Conservation (phyloP, 257 asterid species). For the Eustoma russellianum region DNA sequence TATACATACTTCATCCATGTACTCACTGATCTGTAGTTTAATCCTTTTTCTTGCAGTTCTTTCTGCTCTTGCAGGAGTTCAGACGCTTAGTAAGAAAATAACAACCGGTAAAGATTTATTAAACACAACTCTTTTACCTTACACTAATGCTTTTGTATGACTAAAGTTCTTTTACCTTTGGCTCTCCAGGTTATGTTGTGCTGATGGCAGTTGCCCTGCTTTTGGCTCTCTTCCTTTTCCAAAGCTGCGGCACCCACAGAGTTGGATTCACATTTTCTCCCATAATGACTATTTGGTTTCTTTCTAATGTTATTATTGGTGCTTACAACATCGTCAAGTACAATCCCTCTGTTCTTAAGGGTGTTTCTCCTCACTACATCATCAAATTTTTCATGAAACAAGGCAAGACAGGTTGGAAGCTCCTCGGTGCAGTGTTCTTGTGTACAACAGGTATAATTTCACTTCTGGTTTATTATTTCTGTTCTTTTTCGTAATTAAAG, state of each 20-base stretch:
- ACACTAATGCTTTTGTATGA: neutral
- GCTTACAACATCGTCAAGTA: slow-evolving; percentile 15
- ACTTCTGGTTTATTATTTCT: neutral
- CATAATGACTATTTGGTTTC: slow-evolving; percentile 21
- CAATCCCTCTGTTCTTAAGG: slow-evolving; percentile 19
- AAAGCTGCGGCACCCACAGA: slow-evolving; percentile 23
- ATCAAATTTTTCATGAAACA: slow-evolving; percentile 11
- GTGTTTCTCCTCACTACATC: slow-evolving; percentile 19
- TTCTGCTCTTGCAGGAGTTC: slow-evolving; percentile 19
- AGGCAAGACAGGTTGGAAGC: slow-evolving; percentile 15
- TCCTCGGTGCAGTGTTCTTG: slow-evolving; percentile 24
- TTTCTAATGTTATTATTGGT: slow-evolving; percentile 12
- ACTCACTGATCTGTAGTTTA: neutral
- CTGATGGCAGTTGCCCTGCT: slow-evolving; percentile 14
- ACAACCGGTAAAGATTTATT: slow-evolving; percentile 10
- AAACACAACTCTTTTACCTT: neutral
- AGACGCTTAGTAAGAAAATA: slow-evolving; percentile 10
- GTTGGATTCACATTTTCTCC: slow-evolving; percentile 26
- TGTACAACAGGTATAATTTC: slow-evolving; percentile 14
- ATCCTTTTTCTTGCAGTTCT: slow-evolving; percentile 13
- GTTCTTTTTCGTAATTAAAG: neutral
- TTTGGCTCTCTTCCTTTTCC: slow-evolving; percentile 14
- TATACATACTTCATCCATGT: neutral
- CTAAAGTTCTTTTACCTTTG: neutral
- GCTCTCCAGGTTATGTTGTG: slow-evolving; percentile 18